phyloP scores from a whole-genome alignment of 352 stramenopile genomes.

The Phytophthora capsici region DNA sequence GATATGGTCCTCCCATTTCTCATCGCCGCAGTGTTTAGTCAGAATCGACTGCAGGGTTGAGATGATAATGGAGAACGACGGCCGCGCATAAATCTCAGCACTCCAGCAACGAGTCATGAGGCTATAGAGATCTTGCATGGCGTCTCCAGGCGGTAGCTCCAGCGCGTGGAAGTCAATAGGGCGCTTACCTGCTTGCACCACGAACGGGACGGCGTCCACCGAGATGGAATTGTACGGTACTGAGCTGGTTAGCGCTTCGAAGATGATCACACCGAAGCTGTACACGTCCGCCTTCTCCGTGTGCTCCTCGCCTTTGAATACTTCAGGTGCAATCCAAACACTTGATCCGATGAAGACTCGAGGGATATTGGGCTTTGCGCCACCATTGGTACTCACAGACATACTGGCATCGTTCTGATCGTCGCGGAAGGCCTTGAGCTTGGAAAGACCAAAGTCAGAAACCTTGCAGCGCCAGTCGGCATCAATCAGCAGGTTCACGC shows the following conservation, averaged over 20 bases:
- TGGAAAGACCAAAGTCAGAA: constrained; percentile 89
- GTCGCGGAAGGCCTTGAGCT: constrained; percentile 80
- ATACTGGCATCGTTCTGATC: constrained; percentile 53
- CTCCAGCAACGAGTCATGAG: constrained; percentile 88
- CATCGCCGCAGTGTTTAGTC: constrained; percentile 68
- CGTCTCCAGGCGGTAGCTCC: constrained; percentile 48
- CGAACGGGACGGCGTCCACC: constrained; percentile 81
- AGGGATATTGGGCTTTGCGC: constrained; percentile 19
- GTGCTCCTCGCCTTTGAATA: constrained; percentile 88
- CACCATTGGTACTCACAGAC: constrained; percentile 1
- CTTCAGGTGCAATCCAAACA: constrained; percentile 91
- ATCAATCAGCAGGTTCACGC: constrained; percentile 90
- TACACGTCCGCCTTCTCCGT: constrained; percentile 92
- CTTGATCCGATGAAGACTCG: constrained; percentile 85
- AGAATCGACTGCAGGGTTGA: constrained; percentile 73
- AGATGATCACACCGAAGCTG: constrained; percentile 87
- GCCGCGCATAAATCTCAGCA: constrained; percentile 65
- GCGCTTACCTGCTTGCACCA: constrained; percentile 80
- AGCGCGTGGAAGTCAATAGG: constrained; percentile 79
- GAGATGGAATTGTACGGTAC: constrained; percentile 83
- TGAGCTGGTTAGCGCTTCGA: constrained; percentile 67
- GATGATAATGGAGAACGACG: constrained; percentile 87
- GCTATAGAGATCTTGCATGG: constrained; percentile 69
- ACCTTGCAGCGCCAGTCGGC: constrained; percentile 91
- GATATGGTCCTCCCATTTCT: constrained; percentile 87